Base-by-base conservation (phyloP, 2,329 filamentous ascomycete species). In the Aspergillus jensenii region DNA sequence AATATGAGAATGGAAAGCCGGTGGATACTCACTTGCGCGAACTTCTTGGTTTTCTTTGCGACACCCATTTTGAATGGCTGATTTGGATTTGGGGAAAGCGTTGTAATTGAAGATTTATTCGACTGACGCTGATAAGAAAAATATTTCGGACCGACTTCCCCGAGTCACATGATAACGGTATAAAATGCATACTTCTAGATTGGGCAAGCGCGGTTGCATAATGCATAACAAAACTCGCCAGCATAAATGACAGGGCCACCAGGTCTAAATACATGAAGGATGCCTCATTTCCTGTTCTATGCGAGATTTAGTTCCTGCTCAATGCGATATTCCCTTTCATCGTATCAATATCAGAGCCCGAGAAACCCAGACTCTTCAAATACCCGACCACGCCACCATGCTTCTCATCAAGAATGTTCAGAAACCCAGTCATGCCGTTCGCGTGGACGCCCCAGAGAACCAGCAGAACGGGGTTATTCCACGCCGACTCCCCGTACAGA, bases 21-120 rank as follows among this genome's bases (percentile, higher is more conserved):
- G 31, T 19, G 7, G 14, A 3, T 7, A 81, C 96, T 96, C 71
- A 92, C 85, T 73, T 83, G 80, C 50, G 87, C 93, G 75, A 96
- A 98, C 80, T 97, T 97, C 80, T 93, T 87, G 53, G 91, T 96
- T 75, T 88, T 91, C 81, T 96, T 96, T 62, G 88, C 86, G 66
- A 92, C 86, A 78, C 92, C 93, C 93, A 97, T 97, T n/a, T 31
- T 65, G 62, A 58, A 14, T 31, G 14, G 19, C n/a, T 37, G 6
- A 9, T 50, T 8, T 19, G 14, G 33, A 6, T 21, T 3, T 21
- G 21, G 23, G 44, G n/a, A 17, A 15, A 25, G 14, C 23, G 11
- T 4, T 9, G 19, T 3, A 21, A 33, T 21, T 27, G 45, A 12
- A 11, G 31, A 48, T 35, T 39, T 39, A 23, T 21, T 27, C 37